Evolutionary conservation across 2,329 filamentous ascomycete species (phyloP), one percentile per base, ranked within the genome.

Genomic region (Fusarium albidum): DNA sequence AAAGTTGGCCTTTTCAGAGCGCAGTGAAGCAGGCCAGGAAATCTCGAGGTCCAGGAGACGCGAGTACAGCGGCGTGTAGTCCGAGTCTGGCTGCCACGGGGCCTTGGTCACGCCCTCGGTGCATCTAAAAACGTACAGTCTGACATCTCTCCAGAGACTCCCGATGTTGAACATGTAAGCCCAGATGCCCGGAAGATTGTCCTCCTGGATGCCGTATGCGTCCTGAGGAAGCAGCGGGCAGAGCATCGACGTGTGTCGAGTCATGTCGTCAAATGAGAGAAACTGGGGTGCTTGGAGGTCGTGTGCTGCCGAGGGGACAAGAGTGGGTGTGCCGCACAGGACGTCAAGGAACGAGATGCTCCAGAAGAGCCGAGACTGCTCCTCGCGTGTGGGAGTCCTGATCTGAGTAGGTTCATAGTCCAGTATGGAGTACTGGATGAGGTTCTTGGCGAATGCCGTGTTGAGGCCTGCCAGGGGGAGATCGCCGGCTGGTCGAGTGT

Each of bases 11-110:
- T 14, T 32, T 1, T 62, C 59, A 2, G 62, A 62, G 3, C 59
- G 62, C 6, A 62, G 3, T 0, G 38, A 38, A 0, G 25, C n/a
- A 0, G 59, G 59, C 6, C 21, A 34, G 0, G 11, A 8, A 9
- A 52, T 46, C 1, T 61, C 59, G 3, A 56, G 8, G 2, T 61
- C 54, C 0, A 61, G 6, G 0, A 59, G 1, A 1, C 39, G 34
- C 0, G 54, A 59, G 10, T 40, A 59, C 2, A 62, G 32, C 0
- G 9, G 32, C 2, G 47, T 38, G 7, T 62, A 62, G 13, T 62
- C 59, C 0, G 59, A 62, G 17, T 37, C 54, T 0, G 59, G 51
- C 1, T 50, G 51, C 55, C 59, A 62, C 0, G 59, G 59, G 2
- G 37, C 26, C 1, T 34, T 44, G 1, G 28, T 34, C 1, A 32